These are phyloP conservation scores for Rhodamnia rubescens DNA, from an alignment of 345 rosid genomes.

Conservation along the genomic window DNA sequence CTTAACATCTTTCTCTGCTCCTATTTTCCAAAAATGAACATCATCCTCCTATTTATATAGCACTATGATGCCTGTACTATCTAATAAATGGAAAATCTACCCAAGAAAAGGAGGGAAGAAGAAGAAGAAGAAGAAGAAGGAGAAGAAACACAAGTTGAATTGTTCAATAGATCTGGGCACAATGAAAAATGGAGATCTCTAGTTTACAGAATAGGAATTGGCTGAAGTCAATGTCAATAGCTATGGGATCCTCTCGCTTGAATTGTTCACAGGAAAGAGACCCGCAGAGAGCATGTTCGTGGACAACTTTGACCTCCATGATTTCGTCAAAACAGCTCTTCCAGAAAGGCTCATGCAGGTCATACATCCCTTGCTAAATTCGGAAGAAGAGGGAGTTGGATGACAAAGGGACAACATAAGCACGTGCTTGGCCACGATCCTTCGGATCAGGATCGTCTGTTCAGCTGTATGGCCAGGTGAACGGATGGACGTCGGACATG, in stretches of 20 bases:
- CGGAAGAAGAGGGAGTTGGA: too few relatives aligned
- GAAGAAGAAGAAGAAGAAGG: neutral
- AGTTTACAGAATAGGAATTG: neutral
- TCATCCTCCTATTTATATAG: neutral
- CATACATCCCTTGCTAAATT: neutral
- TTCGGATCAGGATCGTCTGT: too few relatives aligned
- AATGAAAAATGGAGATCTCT: neutral
- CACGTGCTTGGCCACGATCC: too few relatives aligned
- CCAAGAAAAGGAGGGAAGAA: too few relatives aligned
- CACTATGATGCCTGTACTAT: neutral
- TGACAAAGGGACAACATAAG: too few relatives aligned
- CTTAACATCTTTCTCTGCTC: neutral
- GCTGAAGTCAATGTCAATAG: neutral
- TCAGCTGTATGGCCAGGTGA: constrained; percentile 2
- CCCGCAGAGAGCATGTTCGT: neutral
- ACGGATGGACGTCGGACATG: constrained; percentile 3
- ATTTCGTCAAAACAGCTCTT: neutral
- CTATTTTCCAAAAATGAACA: neutral
- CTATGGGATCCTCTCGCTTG: neutral
- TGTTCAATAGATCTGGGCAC: neutral
- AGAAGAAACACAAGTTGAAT: neutral
- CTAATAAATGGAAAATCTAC: neutral
- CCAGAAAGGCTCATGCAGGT: neutral
- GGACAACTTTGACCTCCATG: constrained; percentile 1
- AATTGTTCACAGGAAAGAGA: neutral